A percentile compares a stretch with the other conserved stretches of the same genome.
These are phyloP conservation scores for Grosmannia serpens DNA, from an alignment of 2,329 filamentous ascomycete genomes.

Conservation along the genomic window DNA sequence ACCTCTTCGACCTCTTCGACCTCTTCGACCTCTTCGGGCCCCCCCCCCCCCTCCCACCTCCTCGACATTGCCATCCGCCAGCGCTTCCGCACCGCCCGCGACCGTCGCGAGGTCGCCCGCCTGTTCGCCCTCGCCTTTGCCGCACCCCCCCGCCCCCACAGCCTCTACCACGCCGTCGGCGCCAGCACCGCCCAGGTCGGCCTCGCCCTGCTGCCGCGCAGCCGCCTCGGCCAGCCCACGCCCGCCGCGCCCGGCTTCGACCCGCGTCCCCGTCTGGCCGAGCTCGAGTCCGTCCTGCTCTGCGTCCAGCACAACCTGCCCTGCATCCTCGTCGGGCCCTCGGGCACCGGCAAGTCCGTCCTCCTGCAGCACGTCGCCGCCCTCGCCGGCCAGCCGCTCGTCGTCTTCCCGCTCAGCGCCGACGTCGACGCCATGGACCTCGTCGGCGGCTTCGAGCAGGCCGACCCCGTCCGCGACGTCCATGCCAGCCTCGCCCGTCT, in stretches of 20 bases:
- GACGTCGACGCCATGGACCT: slow-evolving; percentile 97
- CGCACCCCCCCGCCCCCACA: slow-evolving; percentile 38
- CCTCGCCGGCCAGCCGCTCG: slow-evolving; percentile 60
- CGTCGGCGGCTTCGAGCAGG: slow-evolving; percentile 92
- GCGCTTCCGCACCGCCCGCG: slow-evolving; percentile 64
- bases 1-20: slow-evolving; percentile 60
- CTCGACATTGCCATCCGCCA: slow-evolving; percentile 75
- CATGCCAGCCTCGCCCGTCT: slow-evolving; percentile 42
- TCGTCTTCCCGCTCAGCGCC: slow-evolving; percentile 81
- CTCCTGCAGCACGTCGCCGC: slow-evolving; percentile 74
- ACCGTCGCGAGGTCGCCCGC: slow-evolving; percentile 52
- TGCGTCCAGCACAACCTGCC: slow-evolving; percentile 81
- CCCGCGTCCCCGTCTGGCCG: slow-evolving; percentile 46
- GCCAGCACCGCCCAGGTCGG: slow-evolving; percentile 64
- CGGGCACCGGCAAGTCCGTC: slow-evolving; percentile 77
- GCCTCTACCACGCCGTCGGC: slow-evolving; percentile 62
- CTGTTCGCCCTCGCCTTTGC: slow-evolving; percentile 59
- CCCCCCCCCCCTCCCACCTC: slow-evolving; percentile 56
- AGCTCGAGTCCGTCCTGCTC: slow-evolving; percentile 77
- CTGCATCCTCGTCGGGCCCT: slow-evolving; percentile 74
- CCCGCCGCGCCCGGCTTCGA: slow-evolving; percentile 39
- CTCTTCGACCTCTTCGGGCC: background rate
- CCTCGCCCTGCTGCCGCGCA: slow-evolving; percentile 56
- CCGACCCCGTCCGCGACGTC: slow-evolving; percentile 66
- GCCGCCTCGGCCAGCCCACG: slow-evolving; percentile 37